A percentile compares a stretch with the other conserved stretches of the same genome.
Conservation (phyloP, 768 basidiomycete genomes). For the Auriscalpium microsporum region DNA sequence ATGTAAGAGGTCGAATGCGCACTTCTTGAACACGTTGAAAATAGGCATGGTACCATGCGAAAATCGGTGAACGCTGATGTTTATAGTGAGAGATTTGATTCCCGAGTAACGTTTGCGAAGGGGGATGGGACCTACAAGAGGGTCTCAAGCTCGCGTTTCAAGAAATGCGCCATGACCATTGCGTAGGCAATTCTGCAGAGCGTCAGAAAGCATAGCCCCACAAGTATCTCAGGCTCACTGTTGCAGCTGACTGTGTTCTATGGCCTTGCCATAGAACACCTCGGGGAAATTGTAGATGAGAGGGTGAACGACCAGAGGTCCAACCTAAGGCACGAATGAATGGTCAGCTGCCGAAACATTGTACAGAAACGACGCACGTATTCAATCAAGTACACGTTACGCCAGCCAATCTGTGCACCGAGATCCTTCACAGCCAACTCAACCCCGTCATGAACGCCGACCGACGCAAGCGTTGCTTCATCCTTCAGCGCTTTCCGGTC, state of each 20-base stretch:
- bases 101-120: too few relatives aligned
- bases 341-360: background rate
- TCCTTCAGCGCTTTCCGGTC: conserved; percentile 57
- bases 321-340: conserved; percentile 39
- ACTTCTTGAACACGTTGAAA: conserved; percentile 87
- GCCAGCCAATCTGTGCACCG: conserved; percentile 85
- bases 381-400: conserved; percentile 86
- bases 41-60: conserved; percentile 92
- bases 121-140: conserved; percentile 53
- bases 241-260: conserved; percentile 72
- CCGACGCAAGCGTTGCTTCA: conserved; percentile 46
- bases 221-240: conserved; percentile 36
- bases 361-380: conserved; percentile 53
- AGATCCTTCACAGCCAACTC: conserved; percentile 80
- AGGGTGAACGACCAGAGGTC: conserved; percentile 86
- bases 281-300: conserved; percentile 66
- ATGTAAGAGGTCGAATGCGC: conserved; percentile 11
- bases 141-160: conserved; percentile 90
- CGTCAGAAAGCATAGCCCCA: background rate
- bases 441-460: conserved; percentile 51
- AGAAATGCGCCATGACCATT: conserved; percentile 78
- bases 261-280: conserved; percentile 59
- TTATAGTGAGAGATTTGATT: background rate
- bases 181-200: conserved; percentile 51
- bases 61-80: conserved; percentile 79